A percentile compares a stretch with the other conserved stretches of the same genome.
phyloP scores from a whole-genome alignment of 257 asterid species.

The Rubia yunnanensis region DNA sequence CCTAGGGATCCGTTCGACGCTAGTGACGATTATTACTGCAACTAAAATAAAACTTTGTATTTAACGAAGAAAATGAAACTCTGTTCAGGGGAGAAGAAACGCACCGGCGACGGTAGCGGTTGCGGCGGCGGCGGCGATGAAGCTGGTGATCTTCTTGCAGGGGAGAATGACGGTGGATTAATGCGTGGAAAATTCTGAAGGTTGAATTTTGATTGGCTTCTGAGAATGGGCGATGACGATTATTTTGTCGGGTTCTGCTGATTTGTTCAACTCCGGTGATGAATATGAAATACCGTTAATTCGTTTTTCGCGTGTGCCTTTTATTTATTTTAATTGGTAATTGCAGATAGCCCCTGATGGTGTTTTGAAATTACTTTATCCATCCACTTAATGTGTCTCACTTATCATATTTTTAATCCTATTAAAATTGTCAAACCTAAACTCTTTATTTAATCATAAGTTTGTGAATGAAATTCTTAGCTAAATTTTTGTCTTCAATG shows the following conservation, averaged over 20 bases:
- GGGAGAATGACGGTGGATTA: neutral
- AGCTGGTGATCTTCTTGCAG: neutral
- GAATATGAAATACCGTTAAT: neutral
- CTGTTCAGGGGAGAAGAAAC: neutral
- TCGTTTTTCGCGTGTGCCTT: neutral
- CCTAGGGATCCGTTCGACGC: slow-evolving; percentile 27
- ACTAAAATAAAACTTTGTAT: neutral
- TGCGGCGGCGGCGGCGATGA: neutral
- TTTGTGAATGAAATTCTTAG: too few relatives aligned
- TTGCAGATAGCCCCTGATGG: neutral
- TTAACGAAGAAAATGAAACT: neutral
- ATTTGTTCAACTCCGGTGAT: slow-evolving; percentile 6
- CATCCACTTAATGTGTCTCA: too few relatives aligned
- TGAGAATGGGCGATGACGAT: neutral
- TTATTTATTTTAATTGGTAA: neutral
- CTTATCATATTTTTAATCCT: too few relatives aligned
- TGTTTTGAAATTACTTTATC: too few relatives aligned
- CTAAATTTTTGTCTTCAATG: too few relatives aligned
- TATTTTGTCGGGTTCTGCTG: slow-evolving; percentile 2
- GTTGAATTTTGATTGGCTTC: slow-evolving; percentile 5
- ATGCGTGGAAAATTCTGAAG: neutral
- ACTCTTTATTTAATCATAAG: too few relatives aligned
- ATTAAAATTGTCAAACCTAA: too few relatives aligned
- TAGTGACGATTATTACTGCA: slow-evolving; percentile 13
- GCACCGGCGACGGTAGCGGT: slow-evolving; percentile 12